Evolutionary conservation across 257 asterid genomes (phyloP), one percentile per base, ranked within the genome.

Genomic region (Solanum ossicruentum): DNA sequence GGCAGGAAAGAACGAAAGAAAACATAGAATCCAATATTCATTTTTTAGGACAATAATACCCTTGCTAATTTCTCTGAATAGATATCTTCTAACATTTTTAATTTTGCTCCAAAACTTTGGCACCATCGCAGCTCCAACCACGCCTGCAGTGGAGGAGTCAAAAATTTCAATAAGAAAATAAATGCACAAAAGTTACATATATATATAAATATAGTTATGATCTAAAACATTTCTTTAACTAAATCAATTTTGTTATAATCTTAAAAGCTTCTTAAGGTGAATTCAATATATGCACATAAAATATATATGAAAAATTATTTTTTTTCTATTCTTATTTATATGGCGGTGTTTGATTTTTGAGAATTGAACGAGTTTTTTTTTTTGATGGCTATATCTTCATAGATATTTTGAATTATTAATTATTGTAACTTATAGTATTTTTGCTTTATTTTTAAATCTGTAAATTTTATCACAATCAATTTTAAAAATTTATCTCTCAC

Each of bases 41-140:
- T 17, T 17, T 60, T 87, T 32, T 51, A 71, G 51, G 83, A 82
- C 86, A 49, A 36, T 23, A 77, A 84, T 87, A 63, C 63, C 84
- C 82, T 43, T 83, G 47, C 49, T 49, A 28, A 18, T 1, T 69
- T 41, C 47, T 36, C 77, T 36, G 28, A 17, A 39, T 39, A 43
- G 23, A 17, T 17, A 70, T 71, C 21, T 71, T 70, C 52, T 70
- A 17, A 26, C 11, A 28, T 9, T 9, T 17, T 20, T 60, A 60
- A 21, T 67, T 67, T 36, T 9, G 26, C 26, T 69, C 21, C 51
- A 4, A 36, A 32, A 69, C 36, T 8, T 36, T 69, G 78, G 9
- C 9, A 17, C 17, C 45, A 11, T 23, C 28, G 83, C 63, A 26
- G 56, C 16, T n/a, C 55, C 49, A 13, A 60, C 67, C 58, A 83